A percentile compares a stretch with the other conserved stretches of the same genome.
phyloP scores from a whole-genome alignment of 73 alveolate species.

The Paramecium tetraurelia region DNA sequence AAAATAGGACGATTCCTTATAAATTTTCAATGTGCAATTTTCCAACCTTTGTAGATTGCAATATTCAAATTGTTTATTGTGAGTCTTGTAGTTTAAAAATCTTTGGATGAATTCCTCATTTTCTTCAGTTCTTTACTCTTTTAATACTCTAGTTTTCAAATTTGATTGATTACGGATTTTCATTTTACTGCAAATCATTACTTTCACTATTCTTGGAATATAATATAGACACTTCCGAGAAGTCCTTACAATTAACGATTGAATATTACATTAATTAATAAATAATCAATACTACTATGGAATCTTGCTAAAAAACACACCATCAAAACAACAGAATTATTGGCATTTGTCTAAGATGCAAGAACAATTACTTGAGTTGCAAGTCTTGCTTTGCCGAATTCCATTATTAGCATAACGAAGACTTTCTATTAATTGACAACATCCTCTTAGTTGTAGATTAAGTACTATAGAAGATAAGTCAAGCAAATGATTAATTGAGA shows the following conservation, averaged over 20 bases:
- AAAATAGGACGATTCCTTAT: not conserved
- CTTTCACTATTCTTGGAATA: not conserved
- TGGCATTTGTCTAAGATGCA: not conserved
- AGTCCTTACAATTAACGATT: not conserved
- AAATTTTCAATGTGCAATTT: not conserved
- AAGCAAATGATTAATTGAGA: not conserved
- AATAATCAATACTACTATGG: not conserved
- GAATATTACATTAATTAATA: not conserved
- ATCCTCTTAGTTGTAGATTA: not conserved
- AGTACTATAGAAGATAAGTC: not conserved
- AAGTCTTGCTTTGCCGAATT: not conserved
- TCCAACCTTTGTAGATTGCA: not conserved
- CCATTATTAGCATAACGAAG: not conserved
- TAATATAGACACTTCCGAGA: not conserved
- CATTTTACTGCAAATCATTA: not conserved
- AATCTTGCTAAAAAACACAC: not conserved
- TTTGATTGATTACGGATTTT: not conserved
- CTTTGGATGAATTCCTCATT: not conserved
- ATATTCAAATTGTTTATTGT: not conserved
- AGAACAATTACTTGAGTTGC: not conserved
- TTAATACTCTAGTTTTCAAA: not conserved
- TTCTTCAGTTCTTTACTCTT: not conserved
- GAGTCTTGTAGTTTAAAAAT: not conserved
- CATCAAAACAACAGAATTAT: not conserved
- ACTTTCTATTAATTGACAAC: not conserved